These are phyloP conservation scores for Sporothrix dimorphospora DNA, from an alignment of 2,329 filamentous ascomycete genomes.

Conservation along the genomic window DNA sequence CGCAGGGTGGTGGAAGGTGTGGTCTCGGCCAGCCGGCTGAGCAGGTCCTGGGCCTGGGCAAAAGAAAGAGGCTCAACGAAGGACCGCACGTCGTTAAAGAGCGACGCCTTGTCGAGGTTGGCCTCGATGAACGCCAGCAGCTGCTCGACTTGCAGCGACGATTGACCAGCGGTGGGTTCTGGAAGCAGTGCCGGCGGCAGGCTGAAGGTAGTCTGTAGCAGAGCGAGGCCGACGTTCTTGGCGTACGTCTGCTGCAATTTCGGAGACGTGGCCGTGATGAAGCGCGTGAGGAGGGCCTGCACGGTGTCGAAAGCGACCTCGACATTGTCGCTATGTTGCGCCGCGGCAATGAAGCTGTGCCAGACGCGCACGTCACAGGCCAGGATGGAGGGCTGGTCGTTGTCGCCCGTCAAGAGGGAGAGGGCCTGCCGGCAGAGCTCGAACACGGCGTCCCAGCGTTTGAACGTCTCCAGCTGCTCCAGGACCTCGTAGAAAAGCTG, in stretches of 20 bases:
- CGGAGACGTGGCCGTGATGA: constrained; percentile 35
- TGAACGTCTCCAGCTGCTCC: constrained; percentile 43
- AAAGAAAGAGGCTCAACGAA: constrained; percentile 49
- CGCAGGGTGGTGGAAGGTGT: neutral
- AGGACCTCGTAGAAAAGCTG: constrained; percentile 51
- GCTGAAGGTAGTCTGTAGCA: constrained; percentile 41
- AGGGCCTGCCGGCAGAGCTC: constrained; percentile 51
- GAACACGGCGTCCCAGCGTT: constrained; percentile 50
- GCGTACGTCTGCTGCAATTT: constrained; percentile 41
- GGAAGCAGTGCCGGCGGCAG: constrained; percentile 35
- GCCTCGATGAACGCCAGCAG: constrained; percentile 42
- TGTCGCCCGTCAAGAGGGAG: constrained; percentile 44
- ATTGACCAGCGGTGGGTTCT: constrained; percentile 20
- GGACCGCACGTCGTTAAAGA: constrained; percentile 52
- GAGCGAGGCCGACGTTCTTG: constrained; percentile 42
- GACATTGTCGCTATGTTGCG: constrained; percentile 37
- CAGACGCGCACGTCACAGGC: constrained; percentile 50
- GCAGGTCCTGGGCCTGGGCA: constrained; percentile 46
- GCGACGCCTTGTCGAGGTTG: constrained; percentile 39
- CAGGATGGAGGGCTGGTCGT: constrained; percentile 46
- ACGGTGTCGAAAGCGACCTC: constrained; percentile 39
- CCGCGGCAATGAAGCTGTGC: constrained; percentile 41
- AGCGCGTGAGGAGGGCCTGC: constrained; percentile 38
- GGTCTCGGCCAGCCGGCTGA: constrained; percentile 36
- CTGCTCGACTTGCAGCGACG: constrained; percentile 40